Conservation (phyloP, 164 flowering plant genomes). For the Macadamia integrifolia region DNA sequence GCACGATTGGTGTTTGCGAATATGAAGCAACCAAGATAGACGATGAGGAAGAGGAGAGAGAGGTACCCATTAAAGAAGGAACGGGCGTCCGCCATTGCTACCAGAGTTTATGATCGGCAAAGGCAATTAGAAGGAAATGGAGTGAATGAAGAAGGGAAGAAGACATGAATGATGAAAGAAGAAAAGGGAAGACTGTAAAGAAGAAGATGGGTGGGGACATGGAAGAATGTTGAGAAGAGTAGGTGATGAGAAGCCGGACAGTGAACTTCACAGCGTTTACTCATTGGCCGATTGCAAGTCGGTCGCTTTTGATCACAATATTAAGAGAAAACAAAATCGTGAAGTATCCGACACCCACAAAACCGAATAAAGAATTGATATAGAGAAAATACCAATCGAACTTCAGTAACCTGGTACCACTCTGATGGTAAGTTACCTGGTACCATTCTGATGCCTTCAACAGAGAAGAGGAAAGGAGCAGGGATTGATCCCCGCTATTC, state of each 20-base stretch:
- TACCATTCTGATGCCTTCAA: too few species aligned
- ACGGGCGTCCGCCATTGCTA: slow-evolving; percentile 17
- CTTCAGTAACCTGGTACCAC: too few species aligned
- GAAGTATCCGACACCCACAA: too few species aligned
- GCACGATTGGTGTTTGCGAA: slow-evolving; percentile 14
- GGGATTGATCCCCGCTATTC: too few species aligned
- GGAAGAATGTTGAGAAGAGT: slow-evolving; percentile 5
- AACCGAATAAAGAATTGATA: too few species aligned
- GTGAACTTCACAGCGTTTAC: too few species aligned
- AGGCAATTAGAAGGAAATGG: not conserved
- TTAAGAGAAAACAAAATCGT: too few species aligned
- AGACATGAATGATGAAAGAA: slow-evolving; percentile 4
- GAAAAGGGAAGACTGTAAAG: not conserved
- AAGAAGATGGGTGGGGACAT: slow-evolving; percentile 3
- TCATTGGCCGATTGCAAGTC: too few species aligned
- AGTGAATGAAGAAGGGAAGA: not conserved
- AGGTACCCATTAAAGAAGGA: slow-evolving; percentile 31
- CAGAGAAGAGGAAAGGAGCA: too few species aligned
- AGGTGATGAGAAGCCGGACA: not conserved
- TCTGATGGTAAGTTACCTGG: too few species aligned
- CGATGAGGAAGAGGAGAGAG: slow-evolving; percentile 38
- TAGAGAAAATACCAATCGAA: too few species aligned
- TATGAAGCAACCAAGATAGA: slow-evolving; percentile 62
- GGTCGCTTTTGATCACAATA: too few species aligned
- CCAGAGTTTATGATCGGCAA: not conserved